These are phyloP conservation scores for Phytopythium delawarense DNA, from an alignment of 352 stramenopile genomes.

Conservation along the genomic window DNA sequence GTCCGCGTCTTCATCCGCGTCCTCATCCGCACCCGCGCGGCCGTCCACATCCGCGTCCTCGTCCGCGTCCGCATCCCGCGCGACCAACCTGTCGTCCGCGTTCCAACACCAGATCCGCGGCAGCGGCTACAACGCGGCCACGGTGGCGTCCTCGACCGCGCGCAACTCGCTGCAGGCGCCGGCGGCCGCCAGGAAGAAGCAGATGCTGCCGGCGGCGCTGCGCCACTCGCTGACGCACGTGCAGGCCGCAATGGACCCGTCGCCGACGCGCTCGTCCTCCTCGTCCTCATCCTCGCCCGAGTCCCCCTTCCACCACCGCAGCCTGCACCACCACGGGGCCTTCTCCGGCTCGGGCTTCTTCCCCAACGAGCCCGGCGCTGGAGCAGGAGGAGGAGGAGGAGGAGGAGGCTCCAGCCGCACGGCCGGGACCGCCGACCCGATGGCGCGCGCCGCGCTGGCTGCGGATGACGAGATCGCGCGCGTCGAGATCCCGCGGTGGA, in stretches of 20 bases:
- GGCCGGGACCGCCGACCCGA: slow-evolving; percentile 10
- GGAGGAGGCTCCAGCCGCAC: not conserved
- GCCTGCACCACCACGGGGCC: slow-evolving; percentile 8
- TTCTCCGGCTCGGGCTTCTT: slow-evolving; percentile 23
- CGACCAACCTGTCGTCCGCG: slow-evolving; percentile 16
- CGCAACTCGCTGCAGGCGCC: slow-evolving; percentile 36
- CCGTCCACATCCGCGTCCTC: not conserved
- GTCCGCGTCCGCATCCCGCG: not conserved
- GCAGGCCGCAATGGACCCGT: slow-evolving; percentile 24
- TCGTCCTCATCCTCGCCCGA: slow-evolving; percentile 14
- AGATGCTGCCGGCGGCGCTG: slow-evolving; percentile 16
- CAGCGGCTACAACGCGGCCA: slow-evolving; percentile 8
- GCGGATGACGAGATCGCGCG: slow-evolving; percentile 58
- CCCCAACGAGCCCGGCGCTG: slow-evolving; percentile 10
- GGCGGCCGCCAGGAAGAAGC: slow-evolving; percentile 21
- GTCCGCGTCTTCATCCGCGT: not conserved
- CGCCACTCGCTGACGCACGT: slow-evolving; percentile 53
- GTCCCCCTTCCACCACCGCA: slow-evolving; percentile 12
- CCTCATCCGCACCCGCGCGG: not conserved
- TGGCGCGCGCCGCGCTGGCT: slow-evolving; percentile 10
- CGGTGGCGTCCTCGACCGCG: slow-evolving; percentile 6
- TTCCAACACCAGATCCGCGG: slow-evolving; percentile 29
- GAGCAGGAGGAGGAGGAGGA: slow-evolving; percentile 1
- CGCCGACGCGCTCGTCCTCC: slow-evolving; percentile 23
- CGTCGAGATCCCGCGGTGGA: slow-evolving; percentile 73